Percentiles rank a stretch among this genome's conserved stretches.
Evolutionary conservation across 2,329 filamentous ascomycete genomes (phyloP).

Genomic region (Fusarium multiceps): DNA sequence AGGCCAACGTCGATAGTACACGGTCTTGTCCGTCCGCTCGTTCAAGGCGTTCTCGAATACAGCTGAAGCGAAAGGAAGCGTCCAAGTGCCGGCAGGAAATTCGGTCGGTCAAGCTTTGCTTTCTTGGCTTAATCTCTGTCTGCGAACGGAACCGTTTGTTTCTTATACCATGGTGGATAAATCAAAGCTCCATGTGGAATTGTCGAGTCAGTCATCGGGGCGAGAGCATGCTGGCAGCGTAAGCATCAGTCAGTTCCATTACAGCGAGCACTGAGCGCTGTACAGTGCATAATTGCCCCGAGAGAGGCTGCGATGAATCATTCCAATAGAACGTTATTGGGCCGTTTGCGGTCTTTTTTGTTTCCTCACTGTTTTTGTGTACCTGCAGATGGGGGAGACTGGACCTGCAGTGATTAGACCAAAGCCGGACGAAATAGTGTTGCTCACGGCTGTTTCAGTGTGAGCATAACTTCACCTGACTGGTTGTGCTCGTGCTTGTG

Average conservation of each 20-base stretch:
- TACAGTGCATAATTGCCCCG: background rate
- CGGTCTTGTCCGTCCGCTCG: conserved; percentile 14
- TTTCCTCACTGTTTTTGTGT: conserved; percentile 20
- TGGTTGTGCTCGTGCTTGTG: conserved; percentile 1
- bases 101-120: conserved; percentile 7
- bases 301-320: conserved; percentile 8
- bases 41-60: conserved; percentile 22
- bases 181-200: conserved; percentile 21
- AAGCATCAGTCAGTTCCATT: background rate
- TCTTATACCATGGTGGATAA: conserved; percentile 24
- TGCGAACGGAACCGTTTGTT: conserved; percentile 16
- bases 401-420: conserved; percentile 34
- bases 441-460: conserved; percentile 36
- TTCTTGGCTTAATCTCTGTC: conserved; percentile 30
- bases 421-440: conserved; percentile 23
- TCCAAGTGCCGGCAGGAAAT: conserved; percentile 20
- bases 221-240: conserved; percentile 3
- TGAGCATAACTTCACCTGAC: conserved; percentile 4
- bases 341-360: conserved; percentile 24
- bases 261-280: background rate
- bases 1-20: background rate
- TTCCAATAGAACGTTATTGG: conserved; percentile 22
- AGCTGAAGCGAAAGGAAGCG: conserved; percentile 5
- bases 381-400: conserved; percentile 28
- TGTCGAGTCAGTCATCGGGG: conserved; percentile 24